phyloP scores from a whole-genome alignment of 305 asterid species.

The Solanum chacoense region DNA sequence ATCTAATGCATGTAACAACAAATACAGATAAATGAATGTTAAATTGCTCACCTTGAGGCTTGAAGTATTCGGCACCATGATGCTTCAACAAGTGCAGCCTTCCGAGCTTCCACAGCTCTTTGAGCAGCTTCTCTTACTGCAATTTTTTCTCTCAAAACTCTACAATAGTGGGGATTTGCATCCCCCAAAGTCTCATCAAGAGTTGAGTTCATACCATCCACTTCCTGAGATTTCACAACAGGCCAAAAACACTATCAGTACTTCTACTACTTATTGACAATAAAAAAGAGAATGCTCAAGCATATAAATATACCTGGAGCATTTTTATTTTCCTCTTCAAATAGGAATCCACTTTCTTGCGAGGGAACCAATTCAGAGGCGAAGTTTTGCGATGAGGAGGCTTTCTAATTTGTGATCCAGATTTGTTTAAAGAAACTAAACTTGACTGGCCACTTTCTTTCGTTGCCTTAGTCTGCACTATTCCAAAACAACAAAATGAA shows the following conservation, averaged over 20 bases:
- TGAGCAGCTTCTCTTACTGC: constrained; percentile 89
- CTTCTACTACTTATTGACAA: not conserved
- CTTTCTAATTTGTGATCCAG: constrained; percentile 74
- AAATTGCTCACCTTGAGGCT: constrained; percentile 52
- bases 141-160: constrained; percentile 71
- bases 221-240: constrained; percentile 37
- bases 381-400: constrained; percentile 71
- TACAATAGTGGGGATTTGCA: constrained; percentile 80
- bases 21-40: not conserved
- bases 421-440: constrained; percentile 48
- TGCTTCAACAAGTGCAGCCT: constrained; percentile 89
- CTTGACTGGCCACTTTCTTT: constrained; percentile 53
- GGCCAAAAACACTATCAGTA: not conserved
- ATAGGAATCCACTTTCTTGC: constrained; percentile 83
- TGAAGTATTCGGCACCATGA: constrained; percentile 94
- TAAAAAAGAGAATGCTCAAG: not conserved
- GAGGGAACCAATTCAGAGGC: constrained; percentile 88
- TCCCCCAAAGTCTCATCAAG: constrained; percentile 90
- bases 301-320: constrained; percentile 55
- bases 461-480: constrained; percentile 36
- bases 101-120: constrained; percentile 72
- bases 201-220: constrained; percentile 75
- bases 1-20: not conserved
- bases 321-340: constrained; percentile 77
- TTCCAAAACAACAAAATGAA: not conserved